phyloP scores from a whole-genome alignment of 1,284 basidiomycete genomes.

The Blastosporella zonata region DNA sequence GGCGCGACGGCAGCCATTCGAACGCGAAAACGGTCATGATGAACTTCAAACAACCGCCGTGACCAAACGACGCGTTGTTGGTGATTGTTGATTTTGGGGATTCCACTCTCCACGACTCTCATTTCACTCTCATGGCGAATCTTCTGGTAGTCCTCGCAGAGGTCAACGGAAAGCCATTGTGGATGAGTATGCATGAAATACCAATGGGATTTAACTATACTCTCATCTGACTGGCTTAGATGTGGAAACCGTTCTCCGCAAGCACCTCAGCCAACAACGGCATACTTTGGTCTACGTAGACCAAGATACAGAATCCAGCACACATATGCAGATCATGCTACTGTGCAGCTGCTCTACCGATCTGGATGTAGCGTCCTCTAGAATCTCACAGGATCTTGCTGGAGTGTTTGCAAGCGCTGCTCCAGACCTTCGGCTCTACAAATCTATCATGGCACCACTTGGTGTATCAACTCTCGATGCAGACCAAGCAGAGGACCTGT shows the following conservation, averaged over 20 bases:
- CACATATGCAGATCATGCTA: neutral
- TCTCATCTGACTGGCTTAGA: conserved; percentile 3
- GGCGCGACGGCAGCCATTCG: conserved; percentile 16
- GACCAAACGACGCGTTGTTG: conserved; percentile 22
- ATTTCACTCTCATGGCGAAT: conserved; percentile 10
- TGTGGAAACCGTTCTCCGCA: conserved; percentile 3
- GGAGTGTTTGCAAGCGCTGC: neutral
- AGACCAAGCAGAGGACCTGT: neutral
- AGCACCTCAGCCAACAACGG: conserved; percentile 1
- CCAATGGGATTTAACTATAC: neutral
- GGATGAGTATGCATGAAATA: conserved; percentile 7
- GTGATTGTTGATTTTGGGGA: conserved; percentile 13
- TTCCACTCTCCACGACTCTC: neutral
- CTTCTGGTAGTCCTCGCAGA: conserved; percentile 11
- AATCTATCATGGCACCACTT: conserved; percentile 1
- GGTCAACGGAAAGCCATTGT: neutral
- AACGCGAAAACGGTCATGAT: conserved; percentile 7
- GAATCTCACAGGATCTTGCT: conserved; percentile 5
- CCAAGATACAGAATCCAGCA: neutral
- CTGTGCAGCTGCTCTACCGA: conserved; percentile 5
- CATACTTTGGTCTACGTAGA: conserved; percentile 7
- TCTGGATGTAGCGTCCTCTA: neutral
- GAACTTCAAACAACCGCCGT: conserved; percentile 4
- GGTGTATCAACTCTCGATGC: conserved; percentile 7
- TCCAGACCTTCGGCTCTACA: conserved; percentile 13